Evolutionary conservation across 768 basidiomycete species (phyloP).

Genomic region (Lyophyllum decastes): DNA sequence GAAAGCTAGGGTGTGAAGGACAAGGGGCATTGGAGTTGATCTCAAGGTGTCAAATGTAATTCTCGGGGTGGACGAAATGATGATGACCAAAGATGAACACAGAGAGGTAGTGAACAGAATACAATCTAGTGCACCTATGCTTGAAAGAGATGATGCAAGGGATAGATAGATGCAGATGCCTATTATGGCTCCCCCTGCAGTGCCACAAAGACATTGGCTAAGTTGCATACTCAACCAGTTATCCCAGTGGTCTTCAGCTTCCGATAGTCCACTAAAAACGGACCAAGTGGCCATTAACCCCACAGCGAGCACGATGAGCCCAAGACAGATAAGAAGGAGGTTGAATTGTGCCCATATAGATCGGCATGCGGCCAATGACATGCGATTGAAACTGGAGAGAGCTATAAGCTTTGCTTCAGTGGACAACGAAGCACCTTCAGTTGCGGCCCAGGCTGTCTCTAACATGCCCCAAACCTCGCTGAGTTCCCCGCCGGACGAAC

Average conservation of each 20-base stretch:
- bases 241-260: conserved; percentile 40
- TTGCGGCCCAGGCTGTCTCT: conserved; percentile 43
- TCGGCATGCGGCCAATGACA: conserved; percentile 72
- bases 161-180: conserved; percentile 33
- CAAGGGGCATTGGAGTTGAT: too few relatives aligned
- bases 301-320: conserved; percentile 63
- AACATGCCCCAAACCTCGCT: conserved; percentile 62
- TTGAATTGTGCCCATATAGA: conserved; percentile 96
- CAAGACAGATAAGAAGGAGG: conserved; percentile 70
- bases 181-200: conserved; percentile 37
- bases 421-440: conserved; percentile 23
- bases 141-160: conserved; percentile 37
- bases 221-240: conserved; percentile 38
- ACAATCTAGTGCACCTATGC: conserved; percentile 50
- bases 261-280: conserved; percentile 51
- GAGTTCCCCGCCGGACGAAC: conserved; percentile 72
- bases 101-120: conserved; percentile 51
- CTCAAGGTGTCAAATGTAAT: too few relatives aligned
- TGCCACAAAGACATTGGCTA: conserved; percentile 30
- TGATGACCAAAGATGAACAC: conserved; percentile 44
- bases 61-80: conserved; percentile 45
- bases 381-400: conserved; percentile 54
- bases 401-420: conserved; percentile 37
- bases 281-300: conserved; percentile 57
- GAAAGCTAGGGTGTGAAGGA: conserved; percentile 79